phyloP scores from a whole-genome alignment of 352 stramenopile species.

The Phytophthora aleatoria region DNA sequence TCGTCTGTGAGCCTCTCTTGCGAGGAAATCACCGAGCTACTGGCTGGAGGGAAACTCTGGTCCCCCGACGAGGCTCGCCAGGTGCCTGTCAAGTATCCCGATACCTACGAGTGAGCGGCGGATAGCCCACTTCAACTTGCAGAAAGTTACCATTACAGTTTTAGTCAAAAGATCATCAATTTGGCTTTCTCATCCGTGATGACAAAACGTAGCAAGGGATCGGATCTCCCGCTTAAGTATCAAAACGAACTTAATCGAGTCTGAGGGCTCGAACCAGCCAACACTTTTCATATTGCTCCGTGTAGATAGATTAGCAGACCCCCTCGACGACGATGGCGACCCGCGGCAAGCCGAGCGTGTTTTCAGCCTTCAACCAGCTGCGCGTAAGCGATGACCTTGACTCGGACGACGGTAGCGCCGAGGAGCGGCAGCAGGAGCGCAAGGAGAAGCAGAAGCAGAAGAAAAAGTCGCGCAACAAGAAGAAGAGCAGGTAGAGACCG shows the following conservation, averaged over 20 bases:
- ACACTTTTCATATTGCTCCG: slow-evolving; percentile 27
- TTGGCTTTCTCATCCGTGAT: slow-evolving; percentile 11
- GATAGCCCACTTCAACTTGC: slow-evolving; percentile 24
- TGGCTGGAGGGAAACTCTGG: slow-evolving; percentile 76
- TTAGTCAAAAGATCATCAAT: slow-evolving; percentile 13
- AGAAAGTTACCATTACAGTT: slow-evolving; percentile 4
- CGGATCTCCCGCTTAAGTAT: neutral
- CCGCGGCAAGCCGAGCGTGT: slow-evolving; percentile 71
- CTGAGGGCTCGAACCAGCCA: slow-evolving; percentile 18
- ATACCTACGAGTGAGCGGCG: slow-evolving; percentile 64
- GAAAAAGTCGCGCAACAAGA: slow-evolving; percentile 79
- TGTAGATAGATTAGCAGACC: slow-evolving; percentile 5
- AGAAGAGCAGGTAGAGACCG: slow-evolving; percentile 61
- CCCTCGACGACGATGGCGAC: slow-evolving; percentile 36
- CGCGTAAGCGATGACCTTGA: slow-evolving; percentile 48
- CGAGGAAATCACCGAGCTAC: slow-evolving; percentile 67
- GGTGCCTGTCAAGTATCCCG: slow-evolving; percentile 74
- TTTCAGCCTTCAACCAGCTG: slow-evolving; percentile 66
- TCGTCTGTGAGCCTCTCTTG: slow-evolving; percentile 70
- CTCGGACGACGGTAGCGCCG: slow-evolving; percentile 48
- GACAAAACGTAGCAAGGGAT: neutral
- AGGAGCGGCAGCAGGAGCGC: slow-evolving; percentile 61
- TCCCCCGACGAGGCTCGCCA: slow-evolving; percentile 67
- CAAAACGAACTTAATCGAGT: slow-evolving; percentile 4
- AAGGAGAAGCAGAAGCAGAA: slow-evolving; percentile 69